Conservation (phyloP, 169 alveolate species). For the Perkinsus chesapeaki region DNA sequence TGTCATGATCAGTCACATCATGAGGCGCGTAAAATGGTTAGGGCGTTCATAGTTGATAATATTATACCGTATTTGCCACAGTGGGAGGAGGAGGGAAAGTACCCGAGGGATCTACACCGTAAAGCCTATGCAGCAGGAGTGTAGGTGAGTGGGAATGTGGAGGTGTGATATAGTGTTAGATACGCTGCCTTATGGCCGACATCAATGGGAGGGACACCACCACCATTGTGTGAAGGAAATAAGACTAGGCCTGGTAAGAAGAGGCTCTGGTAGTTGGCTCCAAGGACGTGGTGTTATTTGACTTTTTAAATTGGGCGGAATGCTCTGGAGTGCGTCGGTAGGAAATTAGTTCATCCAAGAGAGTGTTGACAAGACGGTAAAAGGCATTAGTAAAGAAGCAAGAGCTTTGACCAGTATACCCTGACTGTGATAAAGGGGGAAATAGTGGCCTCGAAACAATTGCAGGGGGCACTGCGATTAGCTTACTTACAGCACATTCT, state of each 20-base stretch:
- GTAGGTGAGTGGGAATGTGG: not conserved
- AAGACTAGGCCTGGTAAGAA: not conserved
- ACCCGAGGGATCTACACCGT: not conserved
- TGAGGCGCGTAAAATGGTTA: not conserved
- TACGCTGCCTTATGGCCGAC: not conserved
- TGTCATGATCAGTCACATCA: not conserved
- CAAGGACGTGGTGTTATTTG: not conserved
- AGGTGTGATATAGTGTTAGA: not conserved
- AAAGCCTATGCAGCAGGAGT: not conserved
- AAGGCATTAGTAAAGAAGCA: too few relatives aligned
- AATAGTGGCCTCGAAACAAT: too few relatives aligned
- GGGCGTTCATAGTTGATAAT: not conserved
- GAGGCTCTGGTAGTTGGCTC: not conserved
- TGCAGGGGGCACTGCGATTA: too few relatives aligned
- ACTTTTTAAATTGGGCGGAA: too few relatives aligned
- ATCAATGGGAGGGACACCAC: not conserved
- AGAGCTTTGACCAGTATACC: too few relatives aligned
- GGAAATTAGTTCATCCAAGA: too few relatives aligned
- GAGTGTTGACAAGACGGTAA: too few relatives aligned
- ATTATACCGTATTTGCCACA: not conserved
- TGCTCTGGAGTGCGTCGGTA: too few relatives aligned
- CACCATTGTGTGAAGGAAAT: not conserved
- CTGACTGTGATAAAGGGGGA: too few relatives aligned
- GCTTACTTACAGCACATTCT: too few relatives aligned
- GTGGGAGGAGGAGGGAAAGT: not conserved